Evolutionary conservation across 768 basidiomycete genomes (phyloP), one percentile per base, ranked within the genome.

Genomic region (Hebeloma cylindrosporum): DNA sequence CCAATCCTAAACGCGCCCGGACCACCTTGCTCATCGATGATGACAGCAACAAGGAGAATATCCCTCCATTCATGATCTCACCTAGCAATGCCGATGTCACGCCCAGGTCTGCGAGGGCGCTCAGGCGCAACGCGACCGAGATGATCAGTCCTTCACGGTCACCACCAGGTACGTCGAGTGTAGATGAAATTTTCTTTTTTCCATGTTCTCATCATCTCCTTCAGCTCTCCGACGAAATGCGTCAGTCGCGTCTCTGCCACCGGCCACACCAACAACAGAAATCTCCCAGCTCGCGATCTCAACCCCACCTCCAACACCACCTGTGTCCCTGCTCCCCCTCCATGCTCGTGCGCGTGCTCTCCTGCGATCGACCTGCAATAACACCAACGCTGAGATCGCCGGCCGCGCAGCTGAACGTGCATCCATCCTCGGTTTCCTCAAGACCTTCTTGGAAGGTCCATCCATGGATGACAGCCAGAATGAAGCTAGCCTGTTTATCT

Each of bases 1-100:
- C 85, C 14, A 78, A 75, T 54, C 69, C 77, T 26, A 88, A 88
- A 66, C 83, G 86, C 42, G 65, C 74, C 32, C 76, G 79, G 40
- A 78, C 73, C 13, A 72, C 75, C 11, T 58, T 61, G 11, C 63
- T 61, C 23, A 41, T 73, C 14, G 82, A 83, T 48, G 78, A 74
- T 30, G 78, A 81, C 39, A 69, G 72, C 17, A 88, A 88, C 63
- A 88, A 88, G 69, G 86, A 88, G 62, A 88, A 88, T 54, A 73
- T 88, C 13, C 83, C 85, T n/a, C 86, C 86, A 1, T 73, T 76
- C 51, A 64, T 62, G 34, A 51, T 58, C 23, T 70, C 76, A 34
- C 49, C 60, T 9, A 47, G 74, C 51, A 70, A 60, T 31, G 56
- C 51, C 18, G 59, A 68, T 21, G 40, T 60, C 5, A 62, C 70